Percentiles rank a stretch among this genome's conserved stretches.
Evolutionary conservation across 1,284 basidiomycete species (phyloP).

Genomic region (Golubevia pallescens): DNA sequence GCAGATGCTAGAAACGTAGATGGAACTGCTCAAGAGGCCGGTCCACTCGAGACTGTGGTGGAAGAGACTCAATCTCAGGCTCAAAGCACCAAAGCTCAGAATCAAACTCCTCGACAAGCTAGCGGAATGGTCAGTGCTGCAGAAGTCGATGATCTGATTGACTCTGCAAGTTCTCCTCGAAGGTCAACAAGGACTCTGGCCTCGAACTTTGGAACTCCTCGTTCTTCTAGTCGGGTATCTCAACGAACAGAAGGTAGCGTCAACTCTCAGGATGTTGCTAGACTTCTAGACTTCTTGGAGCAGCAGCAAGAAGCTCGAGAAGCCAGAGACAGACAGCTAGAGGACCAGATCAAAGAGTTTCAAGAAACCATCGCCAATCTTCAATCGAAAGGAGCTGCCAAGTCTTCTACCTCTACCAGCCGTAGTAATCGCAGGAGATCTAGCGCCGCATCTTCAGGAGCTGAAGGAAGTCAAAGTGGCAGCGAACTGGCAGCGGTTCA

Average conservation of each 20-base stretch:
- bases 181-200: too few species aligned
- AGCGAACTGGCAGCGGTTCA: slow-evolving; percentile 42
- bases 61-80: slow-evolving; percentile 44
- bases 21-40: too few species aligned
- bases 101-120: too few species aligned
- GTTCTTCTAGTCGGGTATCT: too few species aligned
- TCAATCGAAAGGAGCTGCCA: slow-evolving; percentile 21
- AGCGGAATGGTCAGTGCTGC: too few species aligned
- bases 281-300: slow-evolving; percentile 38
- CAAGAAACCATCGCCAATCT: slow-evolving; percentile 31
- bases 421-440: background rate
- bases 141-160: too few species aligned
- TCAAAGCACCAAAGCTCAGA: too few species aligned
- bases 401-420: slow-evolving; percentile 4
- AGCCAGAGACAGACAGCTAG: slow-evolving; percentile 28
- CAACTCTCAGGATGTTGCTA: slow-evolving; percentile 33
- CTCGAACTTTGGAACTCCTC: too few species aligned
- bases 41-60: slow-evolving; percentile 33
- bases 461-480: slow-evolving; percentile 4
- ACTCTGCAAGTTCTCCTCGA: too few species aligned
- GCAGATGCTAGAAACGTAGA: slow-evolving; percentile 3
- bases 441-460: background rate
- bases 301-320: slow-evolving; percentile 27
- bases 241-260: slow-evolving; percentile 12
- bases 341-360: slow-evolving; percentile 35